Conservation (phyloP, 768 basidiomycete genomes). For the Podaxis rugospora region DNA sequence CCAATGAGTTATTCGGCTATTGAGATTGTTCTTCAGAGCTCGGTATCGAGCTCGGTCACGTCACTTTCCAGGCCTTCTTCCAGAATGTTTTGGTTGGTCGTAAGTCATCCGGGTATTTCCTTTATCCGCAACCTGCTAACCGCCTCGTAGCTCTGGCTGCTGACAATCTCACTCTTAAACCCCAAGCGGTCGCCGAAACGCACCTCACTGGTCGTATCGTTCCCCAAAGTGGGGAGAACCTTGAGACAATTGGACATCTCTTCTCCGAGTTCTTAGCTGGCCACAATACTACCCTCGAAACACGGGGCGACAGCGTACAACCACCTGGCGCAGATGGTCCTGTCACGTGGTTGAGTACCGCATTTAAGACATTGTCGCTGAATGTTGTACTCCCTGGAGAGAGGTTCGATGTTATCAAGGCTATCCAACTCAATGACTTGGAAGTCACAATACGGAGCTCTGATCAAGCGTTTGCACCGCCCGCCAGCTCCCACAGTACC, state of each 20-base stretch:
- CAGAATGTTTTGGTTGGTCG: conserved; percentile 54
- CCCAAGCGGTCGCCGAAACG: conserved; percentile 40
- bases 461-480: conserved; percentile 54
- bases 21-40: conserved; percentile 39
- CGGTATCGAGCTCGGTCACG: conserved; percentile 65
- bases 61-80: conserved; percentile 60
- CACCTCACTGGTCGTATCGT: conserved; percentile 63
- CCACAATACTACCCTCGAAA: conserved; percentile 55
- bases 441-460: conserved; percentile 45
- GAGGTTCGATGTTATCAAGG: conserved; percentile 59
- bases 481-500: conserved; percentile 52
- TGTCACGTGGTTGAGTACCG: conserved; percentile 63
- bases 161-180: conserved; percentile 43
- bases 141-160: conserved; percentile 45
- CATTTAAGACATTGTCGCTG: conserved; percentile 63
- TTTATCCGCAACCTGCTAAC: background rate
- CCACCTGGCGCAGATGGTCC: conserved; percentile 46
- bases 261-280: conserved; percentile 65
- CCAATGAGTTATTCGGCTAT: conserved; percentile 6
- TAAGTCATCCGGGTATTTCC: conserved; percentile 27
- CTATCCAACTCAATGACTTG: conserved; percentile 56
- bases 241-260: conserved; percentile 53
- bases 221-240: conserved; percentile 51
- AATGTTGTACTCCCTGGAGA: conserved; percentile 60
- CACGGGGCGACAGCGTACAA: conserved; percentile 57